Evolutionary conservation across 495 filamentous ascomycete species (phyloP).

Genomic region (Penicillium malachiteum): DNA sequence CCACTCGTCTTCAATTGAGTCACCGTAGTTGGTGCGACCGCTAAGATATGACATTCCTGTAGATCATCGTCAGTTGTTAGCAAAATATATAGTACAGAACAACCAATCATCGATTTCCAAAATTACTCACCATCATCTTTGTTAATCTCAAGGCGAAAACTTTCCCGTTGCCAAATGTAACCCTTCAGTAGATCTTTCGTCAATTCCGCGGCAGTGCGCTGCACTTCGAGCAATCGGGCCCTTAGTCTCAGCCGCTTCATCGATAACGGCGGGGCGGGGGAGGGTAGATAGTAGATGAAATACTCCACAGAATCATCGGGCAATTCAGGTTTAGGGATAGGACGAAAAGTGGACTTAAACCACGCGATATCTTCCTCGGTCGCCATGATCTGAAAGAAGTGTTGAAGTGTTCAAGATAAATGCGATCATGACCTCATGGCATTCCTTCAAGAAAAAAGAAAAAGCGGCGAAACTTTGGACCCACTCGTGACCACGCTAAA

Average conservation of each 20-base stretch:
- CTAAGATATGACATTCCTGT: conserved; percentile 52
- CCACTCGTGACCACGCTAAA: conserved; percentile 30
- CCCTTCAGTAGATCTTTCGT: conserved; percentile 64
- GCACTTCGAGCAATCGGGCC: conserved; percentile 64
- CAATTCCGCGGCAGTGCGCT: conserved; percentile 63
- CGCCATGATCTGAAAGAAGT: conserved; percentile 30
- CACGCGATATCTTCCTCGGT: conserved; percentile 49
- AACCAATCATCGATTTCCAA: not conserved
- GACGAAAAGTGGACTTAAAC: conserved; percentile 50
- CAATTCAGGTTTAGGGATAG: conserved; percentile 65
- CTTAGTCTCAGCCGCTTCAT: conserved; percentile 54
- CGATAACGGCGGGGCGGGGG: conserved; percentile 44
- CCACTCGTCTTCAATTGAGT: conserved; percentile 97
- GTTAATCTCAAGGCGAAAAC: conserved; percentile 61
- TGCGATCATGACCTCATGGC: conserved; percentile 40
- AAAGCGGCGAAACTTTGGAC: conserved; percentile 29
- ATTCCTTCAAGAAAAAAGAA: conserved; percentile 23
- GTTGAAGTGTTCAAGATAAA: conserved; percentile 14
- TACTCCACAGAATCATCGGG: conserved; percentile 91
- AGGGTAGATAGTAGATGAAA: conserved; percentile 65
- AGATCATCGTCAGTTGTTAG: not conserved
- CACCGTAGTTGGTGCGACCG: conserved; percentile 80
- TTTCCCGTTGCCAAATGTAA: conserved; percentile 94
- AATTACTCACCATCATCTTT: conserved; percentile 56
- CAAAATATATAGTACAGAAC: not conserved